Percentiles rank a stretch among this genome's conserved stretches.
These are phyloP conservation scores for Sonneratia caseolaris DNA, from an alignment of 345 rosid species.

Conservation along the genomic window DNA sequence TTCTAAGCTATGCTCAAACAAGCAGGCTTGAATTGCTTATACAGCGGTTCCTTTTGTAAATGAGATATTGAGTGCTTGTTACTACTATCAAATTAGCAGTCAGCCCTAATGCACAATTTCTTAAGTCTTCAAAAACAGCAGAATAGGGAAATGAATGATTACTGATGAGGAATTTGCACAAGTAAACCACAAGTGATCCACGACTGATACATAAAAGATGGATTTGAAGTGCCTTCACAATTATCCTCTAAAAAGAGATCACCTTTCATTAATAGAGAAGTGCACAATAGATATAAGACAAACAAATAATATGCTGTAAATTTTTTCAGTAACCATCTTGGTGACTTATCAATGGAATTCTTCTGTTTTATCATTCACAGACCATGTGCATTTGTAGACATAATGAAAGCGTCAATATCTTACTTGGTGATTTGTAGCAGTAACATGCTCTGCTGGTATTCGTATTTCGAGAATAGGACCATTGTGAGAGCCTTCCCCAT, in stretches of 20 bases:
- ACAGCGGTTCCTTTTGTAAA: background rate
- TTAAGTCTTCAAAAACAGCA: background rate
- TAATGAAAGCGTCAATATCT: conserved; percentile 13
- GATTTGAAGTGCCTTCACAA: background rate
- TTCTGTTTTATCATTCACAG: background rate
- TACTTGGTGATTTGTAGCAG: conserved; percentile 99
- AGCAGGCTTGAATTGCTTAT: background rate
- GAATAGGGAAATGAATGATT: background rate
- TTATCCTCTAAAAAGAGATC: background rate
- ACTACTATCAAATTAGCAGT: background rate
- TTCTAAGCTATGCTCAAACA: too few species aligned
- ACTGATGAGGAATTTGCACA: background rate
- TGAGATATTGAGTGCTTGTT: background rate
- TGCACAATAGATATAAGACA: too few species aligned
- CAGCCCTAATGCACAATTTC: background rate
- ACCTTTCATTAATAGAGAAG: background rate
- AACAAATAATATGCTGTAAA: background rate
- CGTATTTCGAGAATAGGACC: conserved; percentile 95
- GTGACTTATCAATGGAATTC: background rate
- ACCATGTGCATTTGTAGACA: background rate
- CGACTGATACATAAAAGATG: background rate
- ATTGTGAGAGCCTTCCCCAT: conserved; percentile 47
- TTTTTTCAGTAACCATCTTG: background rate
- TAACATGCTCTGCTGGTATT: conserved; percentile 94
- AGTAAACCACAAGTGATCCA: background rate